Evolutionary conservation across 306 rosid genomes (phyloP).

Genomic region (Pterocarpus santalinus): DNA sequence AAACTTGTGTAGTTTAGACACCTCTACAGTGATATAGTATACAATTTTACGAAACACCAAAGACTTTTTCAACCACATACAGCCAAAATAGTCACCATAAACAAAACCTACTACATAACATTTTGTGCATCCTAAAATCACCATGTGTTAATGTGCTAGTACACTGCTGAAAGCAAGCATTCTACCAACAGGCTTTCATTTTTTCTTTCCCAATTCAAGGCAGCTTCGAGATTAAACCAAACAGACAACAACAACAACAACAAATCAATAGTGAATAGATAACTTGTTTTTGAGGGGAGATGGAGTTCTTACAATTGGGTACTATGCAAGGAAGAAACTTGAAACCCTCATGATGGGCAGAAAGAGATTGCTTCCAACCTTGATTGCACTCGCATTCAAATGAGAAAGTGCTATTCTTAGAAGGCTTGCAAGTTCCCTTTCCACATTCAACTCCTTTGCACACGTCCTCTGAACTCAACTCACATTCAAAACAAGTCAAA

Average conservation of each 20-base stretch:
- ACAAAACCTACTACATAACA: neutral
- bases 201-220: neutral
- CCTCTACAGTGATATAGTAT: neutral
- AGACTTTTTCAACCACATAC: slow-evolving; percentile 32
- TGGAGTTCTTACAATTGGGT: slow-evolving; percentile 66
- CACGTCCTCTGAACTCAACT: slow-evolving; percentile 57
- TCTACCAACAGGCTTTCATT: neutral
- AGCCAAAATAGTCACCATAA: slow-evolving; percentile 34
- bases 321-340: slow-evolving; percentile 78
- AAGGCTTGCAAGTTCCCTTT: slow-evolving; percentile 71
- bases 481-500: slow-evolving; percentile 29
- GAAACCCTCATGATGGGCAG: slow-evolving; percentile 40
- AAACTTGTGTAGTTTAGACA: slow-evolving; percentile 11
- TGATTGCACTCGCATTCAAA: slow-evolving; percentile 73
- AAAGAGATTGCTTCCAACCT: slow-evolving; percentile 69
- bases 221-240: slow-evolving; percentile 14
- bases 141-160: slow-evolving; percentile 11
- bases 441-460: slow-evolving; percentile 76
- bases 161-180: slow-evolving; percentile 1
- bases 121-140: neutral
- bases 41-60: slow-evolving; percentile 15
- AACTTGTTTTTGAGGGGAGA: neutral
- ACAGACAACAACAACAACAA: slow-evolving; percentile 5
- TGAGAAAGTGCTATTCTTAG: slow-evolving; percentile 50
- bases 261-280: neutral